These are phyloP conservation scores for Solanum medicagineum DNA, from an alignment of 257 asterid species.

Conservation along the genomic window DNA sequence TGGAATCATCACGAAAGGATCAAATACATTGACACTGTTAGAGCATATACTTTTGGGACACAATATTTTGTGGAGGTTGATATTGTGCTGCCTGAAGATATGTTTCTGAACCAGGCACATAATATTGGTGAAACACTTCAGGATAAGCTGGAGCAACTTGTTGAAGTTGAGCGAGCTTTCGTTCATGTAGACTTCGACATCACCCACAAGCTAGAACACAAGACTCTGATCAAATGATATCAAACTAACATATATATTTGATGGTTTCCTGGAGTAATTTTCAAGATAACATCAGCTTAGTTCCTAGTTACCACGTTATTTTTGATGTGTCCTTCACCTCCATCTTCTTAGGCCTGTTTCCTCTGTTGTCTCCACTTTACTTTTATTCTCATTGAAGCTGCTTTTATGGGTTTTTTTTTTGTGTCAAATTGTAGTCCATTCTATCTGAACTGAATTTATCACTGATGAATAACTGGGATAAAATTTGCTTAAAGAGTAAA, in stretches of 20 bases:
- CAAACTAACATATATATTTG: neutral
- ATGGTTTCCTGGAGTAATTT: neutral
- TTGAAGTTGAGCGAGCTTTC: constrained; percentile 81
- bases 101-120: constrained; percentile 66
- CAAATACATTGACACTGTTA: constrained; percentile 73
- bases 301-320: neutral
- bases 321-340: neutral
- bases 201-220: constrained; percentile 76
- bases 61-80: constrained; percentile 93
- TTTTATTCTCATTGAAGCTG: neutral
- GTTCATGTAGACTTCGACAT: constrained; percentile 85
- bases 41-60: constrained; percentile 80
- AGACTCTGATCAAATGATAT: neutral
- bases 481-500: neutral
- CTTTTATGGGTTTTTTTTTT: neutral
- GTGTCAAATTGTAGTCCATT: neutral
- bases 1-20: constrained; percentile 81
- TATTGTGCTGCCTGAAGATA: constrained; percentile 67
- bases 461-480: neutral
- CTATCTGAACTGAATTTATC: neutral
- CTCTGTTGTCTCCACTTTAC: neutral
- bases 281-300: neutral
- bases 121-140: constrained; percentile 79
- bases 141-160: constrained; percentile 70
- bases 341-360: neutral